A percentile compares a stretch with the other conserved stretches of the same genome.
Conservation (phyloP, 1,139 yeast species). For the Protomyces lactucae-debilis region DNA sequence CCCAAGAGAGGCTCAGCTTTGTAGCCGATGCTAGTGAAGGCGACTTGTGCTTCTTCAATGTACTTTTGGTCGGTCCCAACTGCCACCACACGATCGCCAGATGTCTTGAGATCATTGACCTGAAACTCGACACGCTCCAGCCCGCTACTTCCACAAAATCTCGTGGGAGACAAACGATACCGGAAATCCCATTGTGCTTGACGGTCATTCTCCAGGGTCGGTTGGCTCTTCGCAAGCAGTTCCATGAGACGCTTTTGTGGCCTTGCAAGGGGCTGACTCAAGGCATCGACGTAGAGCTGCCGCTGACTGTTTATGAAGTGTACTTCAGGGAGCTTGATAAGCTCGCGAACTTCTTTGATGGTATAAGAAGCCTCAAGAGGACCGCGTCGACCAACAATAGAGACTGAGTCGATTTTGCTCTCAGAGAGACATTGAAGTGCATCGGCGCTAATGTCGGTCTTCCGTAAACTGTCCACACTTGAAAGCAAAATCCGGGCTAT, state of each 20-base stretch:
- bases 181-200: conserved; percentile 56
- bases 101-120: conserved; percentile 35
- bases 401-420: conserved; percentile 58
- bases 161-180: conserved; percentile 63
- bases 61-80: conserved; percentile 45
- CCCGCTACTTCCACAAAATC: conserved; percentile 43
- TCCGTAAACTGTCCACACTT: conserved; percentile 46
- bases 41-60: conserved; percentile 55
- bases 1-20: conserved; percentile 62
- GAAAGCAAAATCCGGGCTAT: conserved; percentile 73
- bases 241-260: conserved; percentile 64
- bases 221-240: conserved; percentile 51
- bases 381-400: conserved; percentile 82
- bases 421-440: conserved; percentile 54
- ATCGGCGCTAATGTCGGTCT: conserved; percentile 66
- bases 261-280: conserved; percentile 47
- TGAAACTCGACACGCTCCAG: not conserved
- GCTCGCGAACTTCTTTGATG: conserved; percentile 83
- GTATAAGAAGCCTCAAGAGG: conserved; percentile 72
- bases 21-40: conserved; percentile 81
- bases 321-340: conserved; percentile 58
- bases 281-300: conserved; percentile 41
- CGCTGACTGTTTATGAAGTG: conserved; percentile 55
- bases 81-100: conserved; percentile 39
- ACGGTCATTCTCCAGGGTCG: not conserved